Evolutionary conservation across 768 basidiomycete genomes (phyloP).

Genomic region (Amanita thiersii): DNA sequence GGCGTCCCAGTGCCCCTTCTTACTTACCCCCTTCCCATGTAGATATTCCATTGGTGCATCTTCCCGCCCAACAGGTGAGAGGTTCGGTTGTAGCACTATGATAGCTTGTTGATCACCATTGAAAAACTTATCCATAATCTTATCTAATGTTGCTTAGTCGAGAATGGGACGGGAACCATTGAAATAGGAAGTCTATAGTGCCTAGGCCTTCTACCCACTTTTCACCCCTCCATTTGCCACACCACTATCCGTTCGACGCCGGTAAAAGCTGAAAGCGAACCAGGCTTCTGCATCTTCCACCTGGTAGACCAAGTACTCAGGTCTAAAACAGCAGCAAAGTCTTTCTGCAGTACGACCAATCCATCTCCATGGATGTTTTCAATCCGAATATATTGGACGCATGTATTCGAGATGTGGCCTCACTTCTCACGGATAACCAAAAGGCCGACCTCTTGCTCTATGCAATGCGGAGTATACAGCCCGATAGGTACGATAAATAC

Average conservation of each 20-base stretch:
- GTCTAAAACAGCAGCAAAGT: neutral
- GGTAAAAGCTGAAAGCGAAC: neutral
- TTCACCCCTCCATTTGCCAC: neutral
- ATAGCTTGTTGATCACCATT: no score
- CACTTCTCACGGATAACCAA: constrained; percentile 50
- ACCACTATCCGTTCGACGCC: no score
- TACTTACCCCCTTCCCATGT: no score
- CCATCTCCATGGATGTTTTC: constrained; percentile 46
- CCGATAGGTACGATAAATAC: constrained; percentile 55
- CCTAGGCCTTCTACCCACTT: neutral
- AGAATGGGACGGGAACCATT: no score
- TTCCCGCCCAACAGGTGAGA: no score
- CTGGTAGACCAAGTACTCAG: neutral
- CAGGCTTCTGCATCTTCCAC: neutral
- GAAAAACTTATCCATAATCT: no score
- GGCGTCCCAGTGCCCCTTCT: no score
- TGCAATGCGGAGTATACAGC: constrained; percentile 75
- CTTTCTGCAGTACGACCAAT: neutral
- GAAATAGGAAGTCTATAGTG: no score
- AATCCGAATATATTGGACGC: constrained; percentile 75
- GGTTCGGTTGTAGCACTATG: no score
- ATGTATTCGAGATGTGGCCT: constrained; percentile 60
- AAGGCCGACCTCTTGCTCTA: constrained; percentile 68
- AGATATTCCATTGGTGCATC: no score
- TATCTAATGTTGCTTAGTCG: no score